Base-by-base conservation (phyloP, 139 green algal genomes). In the Chlamydomonas urium region DNA sequence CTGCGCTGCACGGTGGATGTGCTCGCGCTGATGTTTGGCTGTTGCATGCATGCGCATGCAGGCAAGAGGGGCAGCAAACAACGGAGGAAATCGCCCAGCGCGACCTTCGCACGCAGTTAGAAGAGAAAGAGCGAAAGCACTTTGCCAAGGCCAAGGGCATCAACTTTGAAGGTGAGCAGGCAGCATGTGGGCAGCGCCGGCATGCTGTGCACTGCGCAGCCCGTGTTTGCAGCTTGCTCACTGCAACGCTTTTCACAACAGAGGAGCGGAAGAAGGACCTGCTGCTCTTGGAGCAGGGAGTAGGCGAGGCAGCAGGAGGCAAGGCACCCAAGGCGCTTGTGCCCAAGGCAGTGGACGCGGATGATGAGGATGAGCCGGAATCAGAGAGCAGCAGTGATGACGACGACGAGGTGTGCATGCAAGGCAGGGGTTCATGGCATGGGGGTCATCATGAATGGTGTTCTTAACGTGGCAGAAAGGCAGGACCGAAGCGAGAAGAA, bases 401-500 rank as follows among this genome's bases (percentile, higher is more conserved):
- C 2, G 88, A 90, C 10, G 90, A 94, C 23, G 90, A 91, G n/a
- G 87, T n/a, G n/a, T n/a, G n/a, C n/a, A n/a, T n/a, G n/a, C n/a
- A n/a, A n/a, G n/a, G n/a, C n/a, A n/a, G n/a, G n/a, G n/a, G n/a
- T n/a, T n/a, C n/a, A n/a, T n/a, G n/a, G n/a, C n/a, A n/a, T n/a
- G n/a, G n/a, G n/a, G n/a, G n/a, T n/a, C n/a, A n/a, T n/a, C n/a
- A n/a, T n/a, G n/a, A n/a, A n/a, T n/a, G n/a, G n/a, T n/a, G n/a
- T n/a, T n/a, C n/a, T n/a, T n/a, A n/a, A n/a, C n/a, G n/a, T n/a
- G n/a, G n/a, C n/a, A n/a, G n/a, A n/a, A n/a, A n/a, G n/a, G n/a
- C n/a, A n/a, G n/a, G n/a, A n/a, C n/a, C n/a, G n/a, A n/a, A n/a
- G n/a, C n/a, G n/a, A n/a, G n/a, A n/a, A n/a, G n/a, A n/a, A n/a